phyloP scores from a whole-genome alignment of 441 rosid genomes.

The Corymbia calophylla region DNA sequence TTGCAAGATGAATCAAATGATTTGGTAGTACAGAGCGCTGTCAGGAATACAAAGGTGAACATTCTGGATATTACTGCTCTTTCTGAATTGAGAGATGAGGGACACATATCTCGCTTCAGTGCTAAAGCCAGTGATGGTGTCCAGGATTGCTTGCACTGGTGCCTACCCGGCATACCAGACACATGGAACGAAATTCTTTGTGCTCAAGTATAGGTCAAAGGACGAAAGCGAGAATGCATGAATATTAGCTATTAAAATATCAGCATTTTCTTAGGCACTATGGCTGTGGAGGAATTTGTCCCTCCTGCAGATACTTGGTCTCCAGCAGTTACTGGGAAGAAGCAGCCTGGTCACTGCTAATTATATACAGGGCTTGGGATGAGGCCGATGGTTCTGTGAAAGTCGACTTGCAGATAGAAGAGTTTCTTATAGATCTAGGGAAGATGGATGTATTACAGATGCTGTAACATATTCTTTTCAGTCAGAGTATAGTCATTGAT shows the following conservation, averaged over 20 bases:
- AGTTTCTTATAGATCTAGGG: background rate
- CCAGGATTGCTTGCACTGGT: constrained; percentile 76
- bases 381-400: background rate
- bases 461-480: background rate
- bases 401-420: background rate
- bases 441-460: background rate
- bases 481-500: background rate
- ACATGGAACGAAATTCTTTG: constrained; percentile 59
- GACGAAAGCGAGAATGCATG: background rate
- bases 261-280: background rate
- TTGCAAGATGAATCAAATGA: constrained; percentile 44
- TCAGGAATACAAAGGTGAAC: constrained; percentile 45
- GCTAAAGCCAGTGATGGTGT: constrained; percentile 21
- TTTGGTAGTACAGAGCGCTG: constrained; percentile 35
- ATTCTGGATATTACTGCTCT: constrained; percentile 58
- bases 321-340: background rate
- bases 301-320: background rate
- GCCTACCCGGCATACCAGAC: constrained; percentile 66
- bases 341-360: background rate
- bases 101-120: constrained; percentile 41
- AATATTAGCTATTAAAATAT: background rate
- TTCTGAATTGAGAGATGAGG: constrained; percentile 67
- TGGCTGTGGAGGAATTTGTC: background rate
- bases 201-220: constrained; percentile 28
- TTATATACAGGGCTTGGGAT: background rate